These are phyloP conservation scores for Capsicum pubescens DNA, from an alignment of 257 asterid species.

Conservation along the genomic window DNA sequence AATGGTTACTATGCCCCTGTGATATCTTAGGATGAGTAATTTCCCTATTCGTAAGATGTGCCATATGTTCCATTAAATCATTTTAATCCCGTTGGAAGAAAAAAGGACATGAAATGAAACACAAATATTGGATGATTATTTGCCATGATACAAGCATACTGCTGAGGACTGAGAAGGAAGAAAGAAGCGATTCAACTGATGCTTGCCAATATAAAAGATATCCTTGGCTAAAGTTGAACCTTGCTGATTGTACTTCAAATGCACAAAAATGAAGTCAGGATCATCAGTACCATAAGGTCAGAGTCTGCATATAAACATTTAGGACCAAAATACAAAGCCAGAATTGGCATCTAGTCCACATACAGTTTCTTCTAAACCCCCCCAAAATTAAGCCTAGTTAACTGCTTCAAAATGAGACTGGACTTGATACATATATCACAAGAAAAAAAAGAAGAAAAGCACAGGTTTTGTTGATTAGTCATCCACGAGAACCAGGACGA, in stretches of 20 bases:
- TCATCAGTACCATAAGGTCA: neutral
- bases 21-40: too few species aligned
- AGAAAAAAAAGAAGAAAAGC: neutral
- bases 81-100: too few species aligned
- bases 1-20: too few species aligned
- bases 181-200: too few species aligned
- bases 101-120: too few species aligned
- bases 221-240: neutral
- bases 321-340: neutral
- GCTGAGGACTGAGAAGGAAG: too few species aligned
- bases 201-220: neutral
- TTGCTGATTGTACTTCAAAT: neutral
- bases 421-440: conserved; percentile 16
- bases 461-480: neutral
- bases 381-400: neutral
- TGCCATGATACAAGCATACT: too few species aligned
- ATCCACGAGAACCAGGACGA: neutral
- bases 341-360: neutral
- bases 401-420: neutral
- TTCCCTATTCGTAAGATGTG: too few species aligned
- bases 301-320: conserved; percentile 16
- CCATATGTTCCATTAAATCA: too few species aligned
- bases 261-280: neutral
- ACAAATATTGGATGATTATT: too few species aligned
- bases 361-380: conserved; percentile 18